phyloP scores from a whole-genome alignment of 73 alveolate species.

The Halteria grandinella region DNA sequence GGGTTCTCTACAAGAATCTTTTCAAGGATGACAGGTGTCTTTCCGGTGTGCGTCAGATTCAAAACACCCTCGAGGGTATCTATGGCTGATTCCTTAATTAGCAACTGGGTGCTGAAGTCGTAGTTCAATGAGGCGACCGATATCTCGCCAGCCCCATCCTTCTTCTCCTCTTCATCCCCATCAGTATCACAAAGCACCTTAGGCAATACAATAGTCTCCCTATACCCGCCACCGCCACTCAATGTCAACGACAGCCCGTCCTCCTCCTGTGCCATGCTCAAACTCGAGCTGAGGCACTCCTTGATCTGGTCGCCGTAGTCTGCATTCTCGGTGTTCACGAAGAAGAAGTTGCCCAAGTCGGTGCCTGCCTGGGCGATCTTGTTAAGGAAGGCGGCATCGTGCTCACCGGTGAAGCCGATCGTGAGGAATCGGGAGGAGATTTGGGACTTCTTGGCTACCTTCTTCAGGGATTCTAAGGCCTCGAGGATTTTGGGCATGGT shows the following conservation, averaged over 20 bases:
- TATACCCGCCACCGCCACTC: neutral
- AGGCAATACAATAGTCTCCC: neutral
- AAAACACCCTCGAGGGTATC: neutral
- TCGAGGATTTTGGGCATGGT: neutral
- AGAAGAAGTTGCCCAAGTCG: conserved; percentile 67
- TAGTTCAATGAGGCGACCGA: neutral
- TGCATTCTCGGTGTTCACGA: conserved; percentile 38
- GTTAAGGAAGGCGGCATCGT: conserved; percentile 58
- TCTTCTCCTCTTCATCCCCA: conserved; percentile 26
- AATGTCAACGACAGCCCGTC: conserved; percentile 14
- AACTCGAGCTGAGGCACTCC: conserved; percentile 42
- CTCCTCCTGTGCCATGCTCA: conserved; percentile 16
- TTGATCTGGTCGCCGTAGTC: conserved; percentile 44
- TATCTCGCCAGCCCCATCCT: conserved; percentile 2
- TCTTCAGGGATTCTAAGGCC: conserved; percentile 7
- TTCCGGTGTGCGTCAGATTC: neutral
- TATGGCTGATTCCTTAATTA: conserved; percentile 6
- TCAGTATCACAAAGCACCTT: neutral
- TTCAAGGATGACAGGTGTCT: neutral
- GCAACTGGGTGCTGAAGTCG: neutral
- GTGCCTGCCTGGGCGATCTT: conserved; percentile 54
- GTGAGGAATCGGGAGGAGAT: conserved; percentile 52
- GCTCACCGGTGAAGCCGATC: conserved; percentile 62
- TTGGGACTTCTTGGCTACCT: neutral
- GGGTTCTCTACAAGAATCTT: conserved; percentile 23